A percentile compares a stretch with the other conserved stretches of the same genome.
Evolutionary conservation across 768 basidiomycete genomes (phyloP).

Genomic region (Infundibulicybe gibba): DNA sequence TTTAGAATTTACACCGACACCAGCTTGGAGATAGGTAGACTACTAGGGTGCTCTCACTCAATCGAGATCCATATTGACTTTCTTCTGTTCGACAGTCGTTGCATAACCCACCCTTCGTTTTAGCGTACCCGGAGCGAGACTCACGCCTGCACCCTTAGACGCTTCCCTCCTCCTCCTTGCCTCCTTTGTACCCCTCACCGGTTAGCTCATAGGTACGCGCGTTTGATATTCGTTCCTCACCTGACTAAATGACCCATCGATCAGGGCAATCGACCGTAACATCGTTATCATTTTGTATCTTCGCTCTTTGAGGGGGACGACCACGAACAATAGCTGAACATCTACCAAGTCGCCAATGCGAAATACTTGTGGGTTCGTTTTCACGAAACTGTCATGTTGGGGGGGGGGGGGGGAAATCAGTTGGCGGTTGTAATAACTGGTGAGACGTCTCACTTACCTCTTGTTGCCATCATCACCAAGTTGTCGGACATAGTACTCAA

Average conservation of each 20-base stretch:
- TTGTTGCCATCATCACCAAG: background rate
- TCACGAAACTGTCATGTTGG: slow-evolving; percentile 1
- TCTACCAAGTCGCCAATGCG: slow-evolving; percentile 15
- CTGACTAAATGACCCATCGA: slow-evolving; percentile 12
- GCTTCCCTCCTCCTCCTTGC: too few species aligned
- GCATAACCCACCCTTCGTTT: too few species aligned
- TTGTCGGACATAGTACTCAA: background rate
- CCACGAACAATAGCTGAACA: slow-evolving; percentile 10
- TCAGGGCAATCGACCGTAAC: slow-evolving; percentile 5
- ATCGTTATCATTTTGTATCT: slow-evolving; percentile 8
- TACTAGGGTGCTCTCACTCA: too few species aligned
- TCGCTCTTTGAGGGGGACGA: slow-evolving; percentile 7
- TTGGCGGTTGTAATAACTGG: background rate
- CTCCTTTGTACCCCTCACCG: too few species aligned
- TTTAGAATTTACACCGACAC: too few species aligned
- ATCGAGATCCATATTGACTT: too few species aligned
- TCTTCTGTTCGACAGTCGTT: too few species aligned
- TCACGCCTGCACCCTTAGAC: too few species aligned
- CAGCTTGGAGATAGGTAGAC: too few species aligned
- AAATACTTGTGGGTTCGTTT: slow-evolving; percentile 4
- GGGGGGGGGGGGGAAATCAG: background rate
- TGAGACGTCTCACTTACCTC: background rate
- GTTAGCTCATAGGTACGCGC: too few species aligned
- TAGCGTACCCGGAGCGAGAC: too few species aligned
- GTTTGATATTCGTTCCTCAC: background rate